These are phyloP conservation scores for Lachancea kluyveri DNA, from an alignment of 805 yeast genomes.

Conservation along the genomic window DNA sequence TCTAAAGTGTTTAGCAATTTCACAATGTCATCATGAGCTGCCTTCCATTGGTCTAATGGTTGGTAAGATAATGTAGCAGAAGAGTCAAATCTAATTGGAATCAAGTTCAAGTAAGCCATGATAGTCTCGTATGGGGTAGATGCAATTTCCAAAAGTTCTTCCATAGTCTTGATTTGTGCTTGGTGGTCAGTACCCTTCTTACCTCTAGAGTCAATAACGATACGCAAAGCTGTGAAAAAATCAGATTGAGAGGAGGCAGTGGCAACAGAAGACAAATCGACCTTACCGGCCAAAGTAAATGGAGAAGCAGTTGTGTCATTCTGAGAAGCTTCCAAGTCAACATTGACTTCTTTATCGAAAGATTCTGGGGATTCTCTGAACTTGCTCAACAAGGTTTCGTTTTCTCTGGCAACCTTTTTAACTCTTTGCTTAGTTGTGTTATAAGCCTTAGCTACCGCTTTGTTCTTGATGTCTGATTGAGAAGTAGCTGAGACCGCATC, in stretches of 20 bases:
- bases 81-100: constrained; percentile 85
- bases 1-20: constrained; percentile 65
- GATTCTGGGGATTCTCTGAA: constrained; percentile 66
- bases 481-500: constrained; percentile 52
- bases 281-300: constrained; percentile 30
- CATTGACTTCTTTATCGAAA: constrained; percentile 42
- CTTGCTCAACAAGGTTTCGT: constrained; percentile 48
- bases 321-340: constrained; percentile 24
- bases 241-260: constrained; percentile 35
- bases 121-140: constrained; percentile 68
- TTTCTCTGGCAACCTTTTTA: constrained; percentile 70
- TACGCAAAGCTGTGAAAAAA: constrained; percentile 66
- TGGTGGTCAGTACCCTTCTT: constrained; percentile 82
- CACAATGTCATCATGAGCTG: constrained; percentile 55
- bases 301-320: constrained; percentile 29
- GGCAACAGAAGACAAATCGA: constrained; percentile 27
- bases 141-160: constrained; percentile 47
- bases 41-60: constrained; percentile 78
- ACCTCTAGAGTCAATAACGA: constrained; percentile 86
- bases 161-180: constrained; percentile 72
- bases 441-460: constrained; percentile 81
- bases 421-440: constrained; percentile 86
- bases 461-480: constrained; percentile 63
- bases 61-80: constrained; percentile 60
- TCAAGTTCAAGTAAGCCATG: constrained; percentile 68